Base-by-base conservation (phyloP, 2,329 filamentous ascomycete genomes). In the Penicillium digitatum region DNA sequence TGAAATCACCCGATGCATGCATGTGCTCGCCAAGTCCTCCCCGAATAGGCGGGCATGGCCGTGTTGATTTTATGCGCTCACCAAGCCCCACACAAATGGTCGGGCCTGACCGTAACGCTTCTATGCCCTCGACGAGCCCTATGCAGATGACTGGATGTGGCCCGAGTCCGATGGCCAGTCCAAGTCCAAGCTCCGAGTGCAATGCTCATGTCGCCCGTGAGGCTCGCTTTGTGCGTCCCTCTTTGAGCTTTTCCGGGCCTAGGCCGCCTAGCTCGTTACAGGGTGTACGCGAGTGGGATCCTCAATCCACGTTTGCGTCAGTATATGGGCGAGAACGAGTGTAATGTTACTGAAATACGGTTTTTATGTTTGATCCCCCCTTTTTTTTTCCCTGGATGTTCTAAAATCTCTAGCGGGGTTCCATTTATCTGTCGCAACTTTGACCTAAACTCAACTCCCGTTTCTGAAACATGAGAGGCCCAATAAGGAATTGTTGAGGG, bases 241-340 rank as follows among this genome's bases (percentile, higher is more conserved):
- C 72, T 4, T 66, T 78, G 62, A 80, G 78, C 48, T 81, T 80
- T 62, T 79, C 78, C 0, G 70, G 70, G 7, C 78, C 79, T 7
- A 72, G 75, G 45, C 73, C 77, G 11, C 77, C 76, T 14, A 72
- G 63, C 26, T 62, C 66, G 20, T 55, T 62, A 1, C 62, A 65
- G 18, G 45, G 34, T 42, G 58, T 55, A 4, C 68, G 65, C 31
- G 72, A 71, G 3, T 75, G 73, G 73, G 70, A 74, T 57, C 72
- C 71, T 0, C 57, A 68, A 26, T 38, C 69, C n/a, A 70, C 70
- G 1, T 75, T 72, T 66, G 73, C 73, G 7, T 64, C 29, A 20
- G 59, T 57, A 5, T 40, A 60, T 42, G 48, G 46, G 29, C 48
- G 50, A 50, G 59, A 52, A 35, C 47, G 51, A 54, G 58, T 59